Base-by-base conservation (phyloP, 805 yeast genomes). In the Wickerhamomyces chaumierensis region DNA sequence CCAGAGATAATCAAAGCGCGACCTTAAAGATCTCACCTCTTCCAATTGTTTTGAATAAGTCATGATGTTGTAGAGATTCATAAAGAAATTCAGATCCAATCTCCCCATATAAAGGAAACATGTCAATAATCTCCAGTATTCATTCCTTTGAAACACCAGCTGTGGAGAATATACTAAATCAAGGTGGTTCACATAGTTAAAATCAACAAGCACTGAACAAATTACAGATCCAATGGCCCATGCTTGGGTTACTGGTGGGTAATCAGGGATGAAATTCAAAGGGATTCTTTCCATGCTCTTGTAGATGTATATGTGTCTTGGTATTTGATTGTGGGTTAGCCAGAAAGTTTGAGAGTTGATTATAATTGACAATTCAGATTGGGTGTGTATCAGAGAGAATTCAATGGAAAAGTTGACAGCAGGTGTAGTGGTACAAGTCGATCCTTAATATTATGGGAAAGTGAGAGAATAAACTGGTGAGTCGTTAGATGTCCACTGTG, bases 41-140 rank as follows among this genome's bases (percentile, higher is more conserved):
- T 52, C 56, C 19, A 49, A 35, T 2, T 40, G 37, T 3, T 43
- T 36, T 3, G 45, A 46, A 14, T 42, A 42, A 4, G 37, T 41
- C 5, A 40, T 19, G 1, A 47, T 18, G 9, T 36, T 33, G 29
- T 38, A 41, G 1, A 51, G 16, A 13, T 25, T 18, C 15, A 34
- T 13, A 5, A 51, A 18, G 4, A 50, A 33, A 13, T 37, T 31
- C 2, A 46, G 9, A 34, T 44, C 42, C 17, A 52, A 31, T 5
- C 35, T 25, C 0, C 55, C 55, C 14, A 48, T 36, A 29, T 40
- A 51, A 14, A 45, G 29, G 32, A 52, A 45, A 2, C 48, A 25
- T 2, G 53, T 41, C 8, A 51, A 5, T 3, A 49, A 31, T 25
- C 56, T 37, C 54, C 55, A 52, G 18, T 37, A 43, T 33, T 52